phyloP scores from a whole-genome alignment of 495 filamentous ascomycete species.

The Aspergillus mulundensis region DNA sequence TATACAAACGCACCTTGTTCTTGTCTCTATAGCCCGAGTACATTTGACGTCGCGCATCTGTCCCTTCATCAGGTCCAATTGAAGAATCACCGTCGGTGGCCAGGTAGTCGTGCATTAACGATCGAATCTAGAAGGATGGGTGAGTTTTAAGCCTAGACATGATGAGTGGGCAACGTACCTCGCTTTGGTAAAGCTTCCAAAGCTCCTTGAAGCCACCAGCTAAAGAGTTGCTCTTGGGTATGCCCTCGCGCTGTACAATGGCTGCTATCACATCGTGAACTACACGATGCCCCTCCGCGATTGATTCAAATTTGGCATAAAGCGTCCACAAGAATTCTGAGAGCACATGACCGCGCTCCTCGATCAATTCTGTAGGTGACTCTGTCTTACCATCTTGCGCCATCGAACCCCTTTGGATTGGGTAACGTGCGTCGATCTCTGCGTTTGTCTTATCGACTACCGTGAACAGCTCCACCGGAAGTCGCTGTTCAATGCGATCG shows the following conservation, averaged over 20 bases:
- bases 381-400: conserved; percentile 45
- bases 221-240: conserved; percentile 51
- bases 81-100: conserved; percentile 79
- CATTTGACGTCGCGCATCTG: conserved; percentile 52
- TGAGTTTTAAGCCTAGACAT: conserved; percentile 22
- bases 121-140: conserved; percentile 61
- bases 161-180: conserved; percentile 36
- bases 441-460: conserved; percentile 93
- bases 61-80: conserved; percentile 43
- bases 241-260: conserved; percentile 71
- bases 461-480: conserved; percentile 89
- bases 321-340: conserved; percentile 87
- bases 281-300: conserved; percentile 91
- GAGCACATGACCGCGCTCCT: conserved; percentile 73
- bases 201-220: conserved; percentile 83
- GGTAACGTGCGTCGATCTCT: conserved; percentile 89
- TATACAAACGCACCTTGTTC: conserved; percentile 46
- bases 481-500: conserved; percentile 82
- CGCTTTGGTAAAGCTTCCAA: conserved; percentile 86
- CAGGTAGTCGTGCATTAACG: conserved; percentile 91
- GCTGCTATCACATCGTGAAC: conserved; percentile 85
- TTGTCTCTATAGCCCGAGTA: conserved; percentile 62
- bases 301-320: conserved; percentile 94
- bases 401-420: conserved; percentile 56
- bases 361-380: conserved; percentile 61